Evolutionary conservation across 495 filamentous ascomycete species (phyloP), one percentile per base, ranked within the genome.

Genomic region (Tuber brumale): DNA sequence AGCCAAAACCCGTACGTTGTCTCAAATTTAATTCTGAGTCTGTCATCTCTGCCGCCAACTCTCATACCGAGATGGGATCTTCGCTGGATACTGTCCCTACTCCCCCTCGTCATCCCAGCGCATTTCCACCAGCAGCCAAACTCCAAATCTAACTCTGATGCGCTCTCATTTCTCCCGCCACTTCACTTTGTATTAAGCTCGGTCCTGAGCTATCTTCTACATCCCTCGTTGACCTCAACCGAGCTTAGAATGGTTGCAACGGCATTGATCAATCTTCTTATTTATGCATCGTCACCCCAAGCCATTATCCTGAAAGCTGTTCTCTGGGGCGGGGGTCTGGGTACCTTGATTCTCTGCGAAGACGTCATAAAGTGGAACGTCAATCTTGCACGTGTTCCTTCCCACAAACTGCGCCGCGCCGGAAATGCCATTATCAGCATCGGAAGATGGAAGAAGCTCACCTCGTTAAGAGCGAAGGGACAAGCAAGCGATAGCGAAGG

Each of bases 181-280:
- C 31, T 72, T 51, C 66, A 73, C 44, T 37, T 75, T 43, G 74
- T 43, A 35, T 42, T 97, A 83, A 85, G 85, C 39, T 85, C 94
- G 61, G 85, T 88, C 51, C 85, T 93, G 80, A 85, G 97, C 81
- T 95, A 92, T 82, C 93, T 96, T 75, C 86, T 99, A 74, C 94
- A 99, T 83, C 92, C 93, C 83, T 90, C 90, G 69, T 88, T 97
- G 74, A 91, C 92, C 79, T 87, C 90, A 6, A 91, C 96, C 4
- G 95, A 99, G 81, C 85, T 97, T 71, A 94, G 97, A 78, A 87
- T 98, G 23, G 88, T 97, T 66, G 94, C 94, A 35, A 88, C 89
- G 48, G 89, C 90, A 21, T 87, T 98, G 69, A 92, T 97, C 80
- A 93, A 97, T 83, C 84, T 98, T 66, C 86, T 94, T 57, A 82